Percentiles rank a stretch among this genome's conserved stretches.
These are phyloP conservation scores for Yamadazyma spencermartinsiae DNA, from an alignment of 1,139 yeast genomes.

Conservation along the genomic window DNA sequence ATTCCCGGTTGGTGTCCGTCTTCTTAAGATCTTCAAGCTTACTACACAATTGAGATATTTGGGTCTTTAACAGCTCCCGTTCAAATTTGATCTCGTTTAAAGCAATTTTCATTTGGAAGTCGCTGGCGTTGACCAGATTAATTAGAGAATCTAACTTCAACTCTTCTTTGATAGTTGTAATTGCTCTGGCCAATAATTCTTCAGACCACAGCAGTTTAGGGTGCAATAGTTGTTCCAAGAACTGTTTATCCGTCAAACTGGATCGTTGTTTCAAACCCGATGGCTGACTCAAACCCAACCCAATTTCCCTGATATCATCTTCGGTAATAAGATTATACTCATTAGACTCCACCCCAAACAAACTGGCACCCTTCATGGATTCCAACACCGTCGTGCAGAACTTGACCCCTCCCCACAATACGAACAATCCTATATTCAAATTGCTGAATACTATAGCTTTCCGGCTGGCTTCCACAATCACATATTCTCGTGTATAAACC, in stretches of 20 bases:
- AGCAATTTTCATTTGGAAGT: not conserved
- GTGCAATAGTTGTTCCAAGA: no score
- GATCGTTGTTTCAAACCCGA: not conserved
- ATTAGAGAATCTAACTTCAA: not conserved
- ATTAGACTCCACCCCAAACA: slow-evolving; percentile 4
- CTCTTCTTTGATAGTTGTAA: not conserved
- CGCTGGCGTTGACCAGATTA: not conserved
- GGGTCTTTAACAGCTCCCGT: not conserved
- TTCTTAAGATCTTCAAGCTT: not conserved
- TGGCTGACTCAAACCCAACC: not conserved
- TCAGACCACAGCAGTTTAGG: not conserved
- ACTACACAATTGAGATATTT: not conserved
- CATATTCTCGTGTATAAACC: slow-evolving; percentile 26
- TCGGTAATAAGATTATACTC: slow-evolving; percentile 15
- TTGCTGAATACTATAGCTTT: slow-evolving; percentile 32
- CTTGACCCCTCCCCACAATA: slow-evolving; percentile 30
- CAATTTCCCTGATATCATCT: slow-evolving; percentile 8
- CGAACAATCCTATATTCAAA: slow-evolving; percentile 30
- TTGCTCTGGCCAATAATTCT: not conserved
- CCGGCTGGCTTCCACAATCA: slow-evolving; percentile 30
- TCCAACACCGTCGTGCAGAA: slow-evolving; percentile 13
- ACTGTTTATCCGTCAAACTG: no score
- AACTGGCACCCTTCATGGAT: slow-evolving; percentile 4
- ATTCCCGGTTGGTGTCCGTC: not conserved
- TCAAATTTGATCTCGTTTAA: not conserved